Evolutionary conservation across 148 eudicot species (phyloP).

Genomic region (Chenopodium formosanum): DNA sequence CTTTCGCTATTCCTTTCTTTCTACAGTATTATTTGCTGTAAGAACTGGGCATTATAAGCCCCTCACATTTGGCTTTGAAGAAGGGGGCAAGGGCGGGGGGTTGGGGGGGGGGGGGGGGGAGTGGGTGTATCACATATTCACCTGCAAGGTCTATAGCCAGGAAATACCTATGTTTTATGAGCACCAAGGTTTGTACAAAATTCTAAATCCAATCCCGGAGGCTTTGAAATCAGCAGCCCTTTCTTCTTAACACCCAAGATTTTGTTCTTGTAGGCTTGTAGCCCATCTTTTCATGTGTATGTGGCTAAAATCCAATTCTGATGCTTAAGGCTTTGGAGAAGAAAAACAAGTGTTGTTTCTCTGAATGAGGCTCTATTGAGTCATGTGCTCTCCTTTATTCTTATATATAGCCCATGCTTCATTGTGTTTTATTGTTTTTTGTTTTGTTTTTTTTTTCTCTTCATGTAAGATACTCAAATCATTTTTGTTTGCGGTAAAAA

Average conservation of each 20-base stretch:
- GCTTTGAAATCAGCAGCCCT: too few species aligned
- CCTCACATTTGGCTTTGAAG: neutral
- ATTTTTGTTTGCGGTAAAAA: neutral
- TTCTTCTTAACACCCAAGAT: too few species aligned
- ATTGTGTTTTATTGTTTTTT: too few species aligned
- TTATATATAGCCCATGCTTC: neutral
- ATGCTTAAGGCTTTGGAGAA: too few species aligned
- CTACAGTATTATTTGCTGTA: neutral
- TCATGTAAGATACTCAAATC: neutral
- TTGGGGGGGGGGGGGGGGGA: neutral
- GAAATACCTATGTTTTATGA: neutral
- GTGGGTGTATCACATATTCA: too few species aligned
- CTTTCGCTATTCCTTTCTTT: neutral
- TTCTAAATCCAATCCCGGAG: neutral
- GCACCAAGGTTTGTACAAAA: neutral
- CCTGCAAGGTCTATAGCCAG: neutral
- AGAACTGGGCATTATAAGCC: neutral
- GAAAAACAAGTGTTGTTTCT: too few species aligned
- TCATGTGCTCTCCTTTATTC: too few species aligned
- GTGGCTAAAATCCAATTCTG: too few species aligned
- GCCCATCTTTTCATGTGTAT: too few species aligned
- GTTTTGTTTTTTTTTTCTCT: too few species aligned
- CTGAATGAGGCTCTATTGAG: too few species aligned
- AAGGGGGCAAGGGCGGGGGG: neutral
- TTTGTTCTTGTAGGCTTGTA: too few species aligned